Evolutionary conservation across 768 basidiomycete genomes (phyloP).

Genomic region (Chalciporus piperatus): DNA sequence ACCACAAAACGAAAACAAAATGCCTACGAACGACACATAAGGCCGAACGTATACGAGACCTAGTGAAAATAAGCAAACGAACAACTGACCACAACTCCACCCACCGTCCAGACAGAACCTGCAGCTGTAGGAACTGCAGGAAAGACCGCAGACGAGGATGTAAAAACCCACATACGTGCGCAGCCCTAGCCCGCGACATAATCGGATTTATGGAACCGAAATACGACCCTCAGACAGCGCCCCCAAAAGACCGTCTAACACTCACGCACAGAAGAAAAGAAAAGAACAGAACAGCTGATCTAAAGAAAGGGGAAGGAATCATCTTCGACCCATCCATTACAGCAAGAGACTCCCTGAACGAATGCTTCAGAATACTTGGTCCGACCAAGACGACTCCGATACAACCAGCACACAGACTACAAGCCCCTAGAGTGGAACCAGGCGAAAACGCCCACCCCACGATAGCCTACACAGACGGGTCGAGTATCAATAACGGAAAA

Average conservation of each 20-base stretch:
- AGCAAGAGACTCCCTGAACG: fast-evolving
- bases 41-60: neutral
- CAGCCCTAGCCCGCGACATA: no score
- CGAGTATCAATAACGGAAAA: conserved; percentile 19
- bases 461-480: conserved; percentile 23
- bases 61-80: neutral
- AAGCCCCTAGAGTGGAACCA: no score
- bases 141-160: no score
- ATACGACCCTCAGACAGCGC: no score
- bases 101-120: no score
- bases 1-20: neutral
- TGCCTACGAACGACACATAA: neutral
- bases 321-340: neutral
- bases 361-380: neutral
- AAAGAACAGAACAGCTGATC: neutral
- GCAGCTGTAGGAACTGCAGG: no score
- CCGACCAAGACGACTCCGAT: no score
- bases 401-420: no score
- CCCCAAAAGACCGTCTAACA: neutral
- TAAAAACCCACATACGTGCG: no score
- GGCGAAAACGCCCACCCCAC: no score
- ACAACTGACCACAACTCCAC: no score
- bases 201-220: no score
- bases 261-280: conserved; percentile 1
- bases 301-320: neutral